These are phyloP conservation scores for Amphibolis antarctica DNA, from an alignment of 106 monocot genomes.

Conservation along the genomic window DNA sequence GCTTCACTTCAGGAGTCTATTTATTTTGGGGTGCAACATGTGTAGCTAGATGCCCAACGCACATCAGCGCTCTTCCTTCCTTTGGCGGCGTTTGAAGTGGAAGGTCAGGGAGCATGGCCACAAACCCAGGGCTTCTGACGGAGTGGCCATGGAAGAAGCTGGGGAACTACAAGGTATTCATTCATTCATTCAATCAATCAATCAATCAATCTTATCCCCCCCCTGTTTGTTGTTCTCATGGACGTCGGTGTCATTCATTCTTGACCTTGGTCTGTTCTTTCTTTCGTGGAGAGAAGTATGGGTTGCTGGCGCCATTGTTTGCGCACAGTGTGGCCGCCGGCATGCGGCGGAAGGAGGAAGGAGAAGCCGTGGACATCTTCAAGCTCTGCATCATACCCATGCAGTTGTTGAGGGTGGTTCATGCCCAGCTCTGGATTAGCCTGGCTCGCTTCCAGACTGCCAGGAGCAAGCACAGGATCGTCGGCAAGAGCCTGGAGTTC, in stretches of 20 bases:
- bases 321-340: constrained; percentile 16
- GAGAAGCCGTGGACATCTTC: constrained; percentile 2
- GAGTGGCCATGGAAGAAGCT: constrained; percentile 86
- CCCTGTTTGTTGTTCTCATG: background rate
- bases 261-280: background rate
- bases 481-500: constrained; percentile 49
- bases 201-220: background rate
- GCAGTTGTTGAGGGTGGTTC: constrained; percentile 14
- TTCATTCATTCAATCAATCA: too few species aligned
- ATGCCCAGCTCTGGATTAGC: constrained; percentile 61
- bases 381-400: constrained; percentile 17
- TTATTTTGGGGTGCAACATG: too few species aligned
- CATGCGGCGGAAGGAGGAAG: background rate
- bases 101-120: constrained; percentile 32
- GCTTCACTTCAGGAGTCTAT: too few species aligned
- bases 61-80: background rate
- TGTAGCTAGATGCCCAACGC: too few species aligned
- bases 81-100: background rate
- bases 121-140: constrained; percentile 57
- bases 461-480: constrained; percentile 40
- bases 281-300: constrained; percentile 24
- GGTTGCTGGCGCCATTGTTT: constrained; percentile 47
- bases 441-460: constrained; percentile 43
- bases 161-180: constrained; percentile 61
- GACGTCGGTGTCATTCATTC: background rate